Evolutionary conservation across 805 yeast species (phyloP).

Genomic region (Saturnispora mendoncae): DNA sequence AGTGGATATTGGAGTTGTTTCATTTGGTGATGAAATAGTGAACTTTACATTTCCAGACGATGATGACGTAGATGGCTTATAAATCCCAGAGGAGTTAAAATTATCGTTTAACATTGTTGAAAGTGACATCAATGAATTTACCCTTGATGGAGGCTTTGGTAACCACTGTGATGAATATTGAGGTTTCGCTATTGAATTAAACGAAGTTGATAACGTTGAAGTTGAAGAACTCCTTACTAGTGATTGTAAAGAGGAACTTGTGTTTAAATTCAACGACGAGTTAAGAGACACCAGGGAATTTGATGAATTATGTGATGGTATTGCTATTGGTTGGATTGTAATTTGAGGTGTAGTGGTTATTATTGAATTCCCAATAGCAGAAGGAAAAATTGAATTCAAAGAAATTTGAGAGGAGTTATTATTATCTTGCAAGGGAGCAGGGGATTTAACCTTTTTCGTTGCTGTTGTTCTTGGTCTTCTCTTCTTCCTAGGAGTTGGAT

Average conservation of each 20-base stretch:
- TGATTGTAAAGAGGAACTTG: conserved; percentile 26
- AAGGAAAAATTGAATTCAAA: background rate
- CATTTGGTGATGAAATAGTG: conserved; percentile 28
- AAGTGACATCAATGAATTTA: conserved; percentile 18
- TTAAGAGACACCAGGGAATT: conserved; percentile 15
- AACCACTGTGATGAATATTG: conserved; percentile 7
- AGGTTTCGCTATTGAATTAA: conserved; percentile 1
- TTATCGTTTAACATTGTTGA: conserved; percentile 14
- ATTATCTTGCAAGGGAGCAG: background rate
- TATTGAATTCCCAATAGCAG: conserved; percentile 8
- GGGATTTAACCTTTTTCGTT: background rate
- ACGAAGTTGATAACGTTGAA: conserved; percentile 21
- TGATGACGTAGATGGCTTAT: background rate
- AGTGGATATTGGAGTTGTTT: conserved; percentile 27
- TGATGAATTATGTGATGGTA: conserved; percentile 17
- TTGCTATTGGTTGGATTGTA: conserved; percentile 6
- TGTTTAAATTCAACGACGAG: conserved; percentile 21
- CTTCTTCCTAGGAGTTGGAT: conserved; percentile 58
- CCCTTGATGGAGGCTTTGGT: conserved; percentile 20
- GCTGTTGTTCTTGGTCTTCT: conserved; percentile 20
- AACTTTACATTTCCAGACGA: conserved; percentile 18
- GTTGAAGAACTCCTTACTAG: conserved; percentile 22
- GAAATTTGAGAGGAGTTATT: background rate
- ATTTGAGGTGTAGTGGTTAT: conserved; percentile 13
- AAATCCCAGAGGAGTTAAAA: conserved; percentile 25